These are phyloP conservation scores for Apophysomyces elegans DNA, from an alignment of 371 early-diverging fungal species.

Conservation along the genomic window DNA sequence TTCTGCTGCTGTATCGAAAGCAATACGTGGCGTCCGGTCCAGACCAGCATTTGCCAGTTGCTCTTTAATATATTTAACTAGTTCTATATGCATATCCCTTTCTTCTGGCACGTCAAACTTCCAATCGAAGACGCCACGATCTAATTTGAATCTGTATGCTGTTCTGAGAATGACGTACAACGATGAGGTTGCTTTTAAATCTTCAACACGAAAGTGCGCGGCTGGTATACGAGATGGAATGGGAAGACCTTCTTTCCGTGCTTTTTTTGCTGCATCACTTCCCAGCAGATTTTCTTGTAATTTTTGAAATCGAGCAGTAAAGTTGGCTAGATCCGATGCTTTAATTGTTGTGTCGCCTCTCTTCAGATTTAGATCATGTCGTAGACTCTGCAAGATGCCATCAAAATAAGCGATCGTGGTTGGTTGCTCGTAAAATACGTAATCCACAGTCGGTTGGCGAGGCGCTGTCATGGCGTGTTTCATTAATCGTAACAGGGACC, in stretches of 20 bases:
- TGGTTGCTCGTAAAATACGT: conserved; percentile 54
- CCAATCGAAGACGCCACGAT: conserved; percentile 57
- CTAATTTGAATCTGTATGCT: conserved; percentile 57
- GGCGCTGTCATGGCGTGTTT: conserved; percentile 20
- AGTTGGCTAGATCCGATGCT: conserved; percentile 61
- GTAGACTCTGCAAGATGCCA: conserved; percentile 44
- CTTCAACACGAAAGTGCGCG: conserved; percentile 52
- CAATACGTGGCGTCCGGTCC: conserved; percentile 45
- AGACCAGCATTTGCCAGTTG: conserved; percentile 37
- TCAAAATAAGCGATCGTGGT: conserved; percentile 61
- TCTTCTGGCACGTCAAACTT: conserved; percentile 54
- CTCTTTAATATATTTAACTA: conserved; percentile 48
- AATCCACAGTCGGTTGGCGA: conserved; percentile 42
- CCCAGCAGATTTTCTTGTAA: conserved; percentile 66
- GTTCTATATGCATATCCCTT: conserved; percentile 34
- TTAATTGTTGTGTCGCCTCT: conserved; percentile 44
- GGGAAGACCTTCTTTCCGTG: conserved; percentile 17
- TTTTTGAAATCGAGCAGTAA: conserved; percentile 61
- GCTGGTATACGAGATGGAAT: conserved; percentile 54
- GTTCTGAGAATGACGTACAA: conserved; percentile 55
- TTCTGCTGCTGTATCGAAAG: conserved; percentile 50
- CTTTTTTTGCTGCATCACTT: conserved; percentile 26
- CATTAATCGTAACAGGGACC: not conserved
- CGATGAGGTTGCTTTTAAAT: conserved; percentile 35
- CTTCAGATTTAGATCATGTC: conserved; percentile 47